Conservation (phyloP, 1,284 basidiomycete species). For the Apiotrichum sp. region DNA sequence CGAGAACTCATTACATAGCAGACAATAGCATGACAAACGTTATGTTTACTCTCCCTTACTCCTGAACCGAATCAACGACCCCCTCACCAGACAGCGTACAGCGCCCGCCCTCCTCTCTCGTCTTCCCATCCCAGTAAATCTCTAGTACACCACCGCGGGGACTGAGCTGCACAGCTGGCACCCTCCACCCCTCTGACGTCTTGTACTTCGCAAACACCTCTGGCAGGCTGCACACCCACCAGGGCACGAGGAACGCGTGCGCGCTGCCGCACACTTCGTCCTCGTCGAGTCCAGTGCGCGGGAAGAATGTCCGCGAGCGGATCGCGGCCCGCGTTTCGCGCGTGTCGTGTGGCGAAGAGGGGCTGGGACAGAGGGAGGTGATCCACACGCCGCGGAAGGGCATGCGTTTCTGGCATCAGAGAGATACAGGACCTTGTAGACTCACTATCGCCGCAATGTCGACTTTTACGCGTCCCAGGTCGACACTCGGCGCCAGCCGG, state of each 20-base stretch:
- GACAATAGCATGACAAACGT: neutral
- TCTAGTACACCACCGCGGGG: neutral
- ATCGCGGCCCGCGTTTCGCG: neutral
- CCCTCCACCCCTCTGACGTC: neutral
- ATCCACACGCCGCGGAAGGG: neutral
- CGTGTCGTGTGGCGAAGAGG: no score
- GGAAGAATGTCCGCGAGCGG: slow-evolving; percentile 3
- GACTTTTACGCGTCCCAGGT: neutral
- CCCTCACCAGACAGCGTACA: neutral
- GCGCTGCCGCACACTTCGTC: neutral
- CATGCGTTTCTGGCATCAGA: neutral
- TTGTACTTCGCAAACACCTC: neutral
- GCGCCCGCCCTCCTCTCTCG: neutral
- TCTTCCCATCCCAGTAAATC: neutral
- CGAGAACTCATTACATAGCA: no score
- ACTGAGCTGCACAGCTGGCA: neutral
- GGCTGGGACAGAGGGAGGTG: neutral
- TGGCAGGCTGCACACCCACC: neutral
- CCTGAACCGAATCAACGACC: neutral
- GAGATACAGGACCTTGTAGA: neutral
- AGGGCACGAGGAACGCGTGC: slow-evolving; percentile 3
- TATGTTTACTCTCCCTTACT: neutral
- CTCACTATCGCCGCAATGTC: neutral
- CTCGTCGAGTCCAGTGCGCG: neutral
- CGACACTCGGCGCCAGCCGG: neutral